phyloP scores from a whole-genome alignment of 805 yeast species.

The Myxozyma udenii region DNA sequence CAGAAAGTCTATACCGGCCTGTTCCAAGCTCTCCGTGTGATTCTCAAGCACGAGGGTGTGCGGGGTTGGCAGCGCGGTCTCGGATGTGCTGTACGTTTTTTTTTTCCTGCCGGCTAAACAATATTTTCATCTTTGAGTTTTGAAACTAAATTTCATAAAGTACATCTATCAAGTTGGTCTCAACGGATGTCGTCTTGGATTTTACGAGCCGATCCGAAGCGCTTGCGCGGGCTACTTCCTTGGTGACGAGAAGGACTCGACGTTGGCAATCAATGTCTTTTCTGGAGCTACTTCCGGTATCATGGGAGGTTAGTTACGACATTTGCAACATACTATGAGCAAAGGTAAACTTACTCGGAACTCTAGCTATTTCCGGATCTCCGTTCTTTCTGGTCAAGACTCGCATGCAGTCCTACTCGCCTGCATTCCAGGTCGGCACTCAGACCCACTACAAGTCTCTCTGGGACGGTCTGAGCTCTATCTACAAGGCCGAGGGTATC shows the following conservation, averaged over 20 bases:
- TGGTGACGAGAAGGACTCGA: conserved; percentile 40
- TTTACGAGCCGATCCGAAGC: conserved; percentile 83
- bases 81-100: conserved; percentile 54
- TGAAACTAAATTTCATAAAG: conserved; percentile 5
- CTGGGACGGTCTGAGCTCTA: conserved; percentile 61
- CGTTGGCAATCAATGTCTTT: conserved; percentile 56
- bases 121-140: no score
- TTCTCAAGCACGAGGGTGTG: conserved; percentile 77
- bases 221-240: conserved; percentile 36
- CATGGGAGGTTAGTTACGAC: conserved; percentile 52
- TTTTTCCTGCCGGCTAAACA: no score
- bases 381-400: conserved; percentile 92
- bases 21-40: conserved; percentile 71
- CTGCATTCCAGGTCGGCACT: conserved; percentile 69
- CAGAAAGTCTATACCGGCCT: conserved; percentile 73
- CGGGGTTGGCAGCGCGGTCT: conserved; percentile 88
- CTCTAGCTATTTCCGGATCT: conserved; percentile 52
- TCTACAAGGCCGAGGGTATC: conserved; percentile 67
- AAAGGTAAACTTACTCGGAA: background rate
- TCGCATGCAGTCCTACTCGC: conserved; percentile 91
- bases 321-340: background rate
- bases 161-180: conserved; percentile 85
- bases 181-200: conserved; percentile 91
- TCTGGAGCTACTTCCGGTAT: conserved; percentile 62
- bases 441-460: conserved; percentile 82